These are phyloP conservation scores for Podospora pseudoanserina DNA, from an alignment of 495 filamentous ascomycete genomes.

Conservation along the genomic window DNA sequence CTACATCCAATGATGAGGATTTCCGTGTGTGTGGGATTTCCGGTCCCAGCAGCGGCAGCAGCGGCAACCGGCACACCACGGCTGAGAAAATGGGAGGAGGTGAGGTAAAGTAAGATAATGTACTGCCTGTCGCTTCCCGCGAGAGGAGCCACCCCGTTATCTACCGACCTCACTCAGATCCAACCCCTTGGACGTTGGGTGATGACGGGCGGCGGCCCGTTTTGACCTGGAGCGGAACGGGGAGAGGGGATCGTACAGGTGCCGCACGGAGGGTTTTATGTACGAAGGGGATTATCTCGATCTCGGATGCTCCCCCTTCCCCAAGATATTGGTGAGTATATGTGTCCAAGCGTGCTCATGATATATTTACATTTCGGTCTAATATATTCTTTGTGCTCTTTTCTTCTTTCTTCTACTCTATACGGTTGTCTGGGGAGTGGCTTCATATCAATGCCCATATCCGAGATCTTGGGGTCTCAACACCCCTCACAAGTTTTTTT, in stretches of 20 bases:
- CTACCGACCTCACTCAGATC: too few species aligned
- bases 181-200: too few species aligned
- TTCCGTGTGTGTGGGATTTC: background rate
- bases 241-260: background rate
- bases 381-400: background rate
- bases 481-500: background rate
- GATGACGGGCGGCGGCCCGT: too few species aligned
- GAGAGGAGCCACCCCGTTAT: background rate
- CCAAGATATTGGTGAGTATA: background rate
- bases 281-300: background rate
- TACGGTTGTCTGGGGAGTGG: background rate
- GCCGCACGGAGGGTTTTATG: background rate
- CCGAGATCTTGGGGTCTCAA: background rate
- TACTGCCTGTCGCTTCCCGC: background rate
- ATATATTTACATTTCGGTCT: background rate
- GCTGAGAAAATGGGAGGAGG: background rate
- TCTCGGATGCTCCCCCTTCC: background rate
- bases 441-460: background rate
- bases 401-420: background rate
- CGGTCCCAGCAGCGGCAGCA: background rate
- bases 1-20: background rate
- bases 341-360: background rate
- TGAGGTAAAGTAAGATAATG: background rate
- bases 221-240: background rate
- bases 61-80: background rate